A percentile compares a stretch with the other conserved stretches of the same genome.
phyloP scores from a whole-genome alignment of 345 rosid species.

The Litchi chinensis region DNA sequence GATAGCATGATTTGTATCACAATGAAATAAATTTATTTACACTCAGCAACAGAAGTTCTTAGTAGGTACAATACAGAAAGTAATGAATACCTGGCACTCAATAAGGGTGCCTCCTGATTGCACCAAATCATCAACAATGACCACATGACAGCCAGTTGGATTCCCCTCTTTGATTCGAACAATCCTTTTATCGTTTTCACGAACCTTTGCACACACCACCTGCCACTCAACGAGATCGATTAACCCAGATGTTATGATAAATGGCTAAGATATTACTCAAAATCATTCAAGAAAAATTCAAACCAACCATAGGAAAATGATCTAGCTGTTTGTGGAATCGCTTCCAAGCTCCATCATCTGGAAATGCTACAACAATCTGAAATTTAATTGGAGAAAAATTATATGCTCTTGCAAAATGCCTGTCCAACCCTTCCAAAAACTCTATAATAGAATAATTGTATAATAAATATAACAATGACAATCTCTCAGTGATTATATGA shows the following conservation, averaged over 20 bases:
- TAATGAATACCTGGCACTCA: conserved; percentile 82
- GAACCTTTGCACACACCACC: conserved; percentile 97
- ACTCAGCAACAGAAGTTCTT: not conserved
- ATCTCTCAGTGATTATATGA: not conserved
- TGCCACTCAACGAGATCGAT: conserved; percentile 36
- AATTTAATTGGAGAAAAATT: conserved; percentile 11
- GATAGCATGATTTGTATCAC: not conserved
- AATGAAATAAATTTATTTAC: not conserved
- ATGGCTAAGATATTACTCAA: not conserved
- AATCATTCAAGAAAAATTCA: conserved; percentile 5
- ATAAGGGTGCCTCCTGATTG: conserved; percentile 98
- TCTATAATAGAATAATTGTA: not conserved
- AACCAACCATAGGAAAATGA: conserved; percentile 77
- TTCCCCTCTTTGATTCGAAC: conserved; percentile 94
- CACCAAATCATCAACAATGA: conserved; percentile 93
- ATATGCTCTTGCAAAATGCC: not conserved
- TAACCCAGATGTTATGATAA: conserved; percentile 15
- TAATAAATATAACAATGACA: not conserved
- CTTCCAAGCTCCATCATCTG: conserved; percentile 99
- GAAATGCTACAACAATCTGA: conserved; percentile 91
- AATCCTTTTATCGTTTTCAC: conserved; percentile 91
- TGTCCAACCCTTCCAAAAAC: conserved; percentile 6
- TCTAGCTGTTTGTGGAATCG: conserved; percentile 92
- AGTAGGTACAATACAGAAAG: not conserved
- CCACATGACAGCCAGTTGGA: conserved; percentile 87